phyloP scores from a whole-genome alignment of 2,329 filamentous ascomycete species.

The Fusarium liriodendri region DNA sequence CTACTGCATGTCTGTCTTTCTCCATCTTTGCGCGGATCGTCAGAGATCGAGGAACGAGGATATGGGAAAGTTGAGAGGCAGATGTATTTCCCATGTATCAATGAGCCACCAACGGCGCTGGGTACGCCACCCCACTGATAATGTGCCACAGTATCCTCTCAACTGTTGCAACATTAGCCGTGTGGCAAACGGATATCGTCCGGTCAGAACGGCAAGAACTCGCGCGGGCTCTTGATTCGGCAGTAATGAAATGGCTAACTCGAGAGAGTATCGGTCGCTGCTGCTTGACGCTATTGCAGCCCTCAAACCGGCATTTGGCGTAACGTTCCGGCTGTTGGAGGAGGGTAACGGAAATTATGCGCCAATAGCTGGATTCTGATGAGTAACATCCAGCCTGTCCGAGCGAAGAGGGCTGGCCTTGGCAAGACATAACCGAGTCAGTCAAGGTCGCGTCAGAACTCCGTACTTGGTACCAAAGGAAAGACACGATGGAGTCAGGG shows the following conservation, averaged over 20 bases:
- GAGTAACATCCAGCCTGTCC: not conserved
- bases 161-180: not conserved
- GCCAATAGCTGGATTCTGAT: conserved; percentile 22
- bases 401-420: conserved; percentile 3
- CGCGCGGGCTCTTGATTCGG: not conserved
- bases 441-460: not conserved
- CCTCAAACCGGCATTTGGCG: conserved; percentile 6
- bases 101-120: not conserved
- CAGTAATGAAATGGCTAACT: not conserved
- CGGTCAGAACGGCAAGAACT: not conserved
- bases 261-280: not conserved
- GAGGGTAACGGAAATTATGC: conserved; percentile 28
- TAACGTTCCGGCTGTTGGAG: conserved; percentile 18
- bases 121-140: not conserved
- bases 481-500: conserved; percentile 12
- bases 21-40: not conserved
- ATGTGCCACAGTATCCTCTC: not conserved
- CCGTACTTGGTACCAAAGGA: not conserved
- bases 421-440: not conserved
- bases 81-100: not conserved
- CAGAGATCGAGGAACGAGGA: not conserved
- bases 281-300: not conserved
- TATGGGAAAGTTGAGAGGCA: not conserved
- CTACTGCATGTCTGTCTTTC: not conserved
- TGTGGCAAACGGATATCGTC: not conserved